phyloP scores from a whole-genome alignment of 306 rosid genomes.

The Medicago lupulina region DNA sequence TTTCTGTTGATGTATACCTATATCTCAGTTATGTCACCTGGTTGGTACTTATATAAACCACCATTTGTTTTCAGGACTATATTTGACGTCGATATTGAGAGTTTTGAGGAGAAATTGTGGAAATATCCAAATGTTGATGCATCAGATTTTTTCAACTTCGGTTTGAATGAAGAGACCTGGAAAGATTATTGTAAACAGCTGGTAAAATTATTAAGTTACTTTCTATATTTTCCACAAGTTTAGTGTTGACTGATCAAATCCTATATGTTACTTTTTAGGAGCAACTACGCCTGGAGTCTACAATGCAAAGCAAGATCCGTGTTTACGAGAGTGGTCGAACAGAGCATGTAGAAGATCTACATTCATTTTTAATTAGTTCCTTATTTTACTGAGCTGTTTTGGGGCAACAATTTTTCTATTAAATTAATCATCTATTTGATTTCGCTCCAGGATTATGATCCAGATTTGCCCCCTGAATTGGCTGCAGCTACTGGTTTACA shows the following conservation, averaged over 20 bases:
- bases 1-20: slow-evolving; percentile 12
- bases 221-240: slow-evolving; percentile 16
- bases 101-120: slow-evolving; percentile 98
- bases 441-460: slow-evolving; percentile 83
- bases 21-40: slow-evolving; percentile 15
- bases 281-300: slow-evolving; percentile 95
- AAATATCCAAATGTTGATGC: slow-evolving; percentile 75
- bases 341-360: slow-evolving; percentile 71
- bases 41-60: slow-evolving; percentile 35
- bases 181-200: slow-evolving; percentile 97
- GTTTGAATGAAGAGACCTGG: slow-evolving; percentile 95
- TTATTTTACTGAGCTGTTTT: slow-evolving; percentile 11
- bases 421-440: slow-evolving; percentile 37
- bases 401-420: not conserved
- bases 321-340: slow-evolving; percentile 97
- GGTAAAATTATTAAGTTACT: slow-evolving; percentile 56
- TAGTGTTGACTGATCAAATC: slow-evolving; percentile 34
- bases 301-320: slow-evolving; percentile 98
- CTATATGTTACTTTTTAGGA: slow-evolving; percentile 61
- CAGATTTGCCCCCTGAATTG: slow-evolving; percentile 98
- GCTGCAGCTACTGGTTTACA: slow-evolving; percentile 93
- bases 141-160: slow-evolving; percentile 94
- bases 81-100: slow-evolving; percentile 89
- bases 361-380: slow-evolving; percentile 33
- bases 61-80: slow-evolving; percentile 74